phyloP scores from a whole-genome alignment of 768 basidiomycete genomes.

The Pleurotus sapidus region DNA sequence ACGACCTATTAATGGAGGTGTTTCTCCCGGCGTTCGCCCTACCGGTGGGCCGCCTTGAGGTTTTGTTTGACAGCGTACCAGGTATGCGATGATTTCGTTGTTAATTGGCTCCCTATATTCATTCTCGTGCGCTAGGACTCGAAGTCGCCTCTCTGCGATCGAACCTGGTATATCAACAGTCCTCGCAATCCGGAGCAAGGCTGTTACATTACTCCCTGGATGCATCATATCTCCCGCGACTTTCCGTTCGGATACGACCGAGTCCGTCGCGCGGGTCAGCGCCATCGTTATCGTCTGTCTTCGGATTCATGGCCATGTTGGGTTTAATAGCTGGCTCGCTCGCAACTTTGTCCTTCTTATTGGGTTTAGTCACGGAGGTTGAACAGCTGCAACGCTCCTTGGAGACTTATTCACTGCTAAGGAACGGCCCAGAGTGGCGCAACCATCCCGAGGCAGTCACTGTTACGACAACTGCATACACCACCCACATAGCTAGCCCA shows the following conservation, averaged over 20 bases:
- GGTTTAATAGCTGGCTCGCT: constrained; percentile 25
- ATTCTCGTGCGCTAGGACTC: constrained; percentile 29
- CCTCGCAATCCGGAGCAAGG: constrained; percentile 34
- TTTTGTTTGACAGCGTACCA: constrained; percentile 47
- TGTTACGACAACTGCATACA: constrained; percentile 36
- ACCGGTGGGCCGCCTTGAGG: constrained; percentile 66
- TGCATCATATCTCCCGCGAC: constrained; percentile 55
- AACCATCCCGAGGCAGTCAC: constrained; percentile 29
- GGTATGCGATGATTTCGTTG: constrained; percentile 37
- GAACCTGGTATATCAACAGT: constrained; percentile 54
- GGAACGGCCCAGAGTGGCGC: constrained; percentile 17
- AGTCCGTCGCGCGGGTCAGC: constrained; percentile 9
- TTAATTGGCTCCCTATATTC: constrained; percentile 5
- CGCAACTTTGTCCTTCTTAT: constrained; percentile 15
- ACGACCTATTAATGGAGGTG: constrained; percentile 36
- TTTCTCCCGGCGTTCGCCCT: constrained; percentile 71
- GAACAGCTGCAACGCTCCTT: constrained; percentile 21
- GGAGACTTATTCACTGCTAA: constrained; percentile 20
- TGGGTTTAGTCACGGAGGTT: constrained; percentile 24
- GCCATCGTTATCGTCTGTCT: constrained; percentile 12
- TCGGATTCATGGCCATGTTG: constrained; percentile 24
- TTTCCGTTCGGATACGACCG: constrained; percentile 29
- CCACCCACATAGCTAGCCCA: constrained; percentile 15
- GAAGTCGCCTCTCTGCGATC: constrained; percentile 44
- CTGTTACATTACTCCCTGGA: constrained; percentile 57